These are phyloP conservation scores for Medicago truncatula DNA, from an alignment of 306 rosid species.

Conservation along the genomic window DNA sequence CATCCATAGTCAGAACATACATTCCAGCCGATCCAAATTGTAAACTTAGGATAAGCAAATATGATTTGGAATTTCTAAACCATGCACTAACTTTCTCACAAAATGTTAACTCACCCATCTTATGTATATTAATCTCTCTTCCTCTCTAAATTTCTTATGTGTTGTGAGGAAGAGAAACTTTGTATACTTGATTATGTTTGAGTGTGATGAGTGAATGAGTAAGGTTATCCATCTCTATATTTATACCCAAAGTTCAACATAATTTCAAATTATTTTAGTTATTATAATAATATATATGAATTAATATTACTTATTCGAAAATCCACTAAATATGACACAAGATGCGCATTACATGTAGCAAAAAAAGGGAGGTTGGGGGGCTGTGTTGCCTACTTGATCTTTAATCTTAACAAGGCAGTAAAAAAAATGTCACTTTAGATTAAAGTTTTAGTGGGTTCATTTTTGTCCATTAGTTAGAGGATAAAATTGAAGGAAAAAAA, in stretches of 20 bases:
- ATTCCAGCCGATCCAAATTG: slow-evolving; percentile 92
- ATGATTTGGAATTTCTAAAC: slow-evolving; percentile 51
- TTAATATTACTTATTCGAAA: background rate
- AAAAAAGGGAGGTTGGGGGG: too few species aligned
- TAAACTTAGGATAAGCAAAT: slow-evolving; percentile 65
- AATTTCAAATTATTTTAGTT: background rate
- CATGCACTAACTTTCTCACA: slow-evolving; percentile 26
- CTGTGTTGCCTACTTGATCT: too few species aligned
- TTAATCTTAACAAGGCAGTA: too few species aligned
- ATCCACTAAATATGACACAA: slow-evolving; percentile 39
- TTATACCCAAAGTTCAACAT: slow-evolving; percentile 28
- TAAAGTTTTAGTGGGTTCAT: too few species aligned
- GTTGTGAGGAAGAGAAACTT: slow-evolving; percentile 16
- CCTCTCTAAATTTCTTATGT: background rate
- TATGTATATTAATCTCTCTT: background rate
- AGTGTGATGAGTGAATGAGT: slow-evolving; percentile 27
- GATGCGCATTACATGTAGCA: background rate
- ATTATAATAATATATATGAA: background rate
- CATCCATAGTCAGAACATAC: slow-evolving; percentile 74
- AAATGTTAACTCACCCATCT: slow-evolving; percentile 7
- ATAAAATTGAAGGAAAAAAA: too few species aligned
- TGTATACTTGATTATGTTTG: slow-evolving; percentile 20
- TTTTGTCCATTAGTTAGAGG: too few species aligned
- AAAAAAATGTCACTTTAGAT: too few species aligned
- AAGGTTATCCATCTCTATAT: slow-evolving; percentile 27